These are phyloP conservation scores for Calonectria fujianensis DNA, from an alignment of 2,329 filamentous ascomycete genomes.

Conservation along the genomic window DNA sequence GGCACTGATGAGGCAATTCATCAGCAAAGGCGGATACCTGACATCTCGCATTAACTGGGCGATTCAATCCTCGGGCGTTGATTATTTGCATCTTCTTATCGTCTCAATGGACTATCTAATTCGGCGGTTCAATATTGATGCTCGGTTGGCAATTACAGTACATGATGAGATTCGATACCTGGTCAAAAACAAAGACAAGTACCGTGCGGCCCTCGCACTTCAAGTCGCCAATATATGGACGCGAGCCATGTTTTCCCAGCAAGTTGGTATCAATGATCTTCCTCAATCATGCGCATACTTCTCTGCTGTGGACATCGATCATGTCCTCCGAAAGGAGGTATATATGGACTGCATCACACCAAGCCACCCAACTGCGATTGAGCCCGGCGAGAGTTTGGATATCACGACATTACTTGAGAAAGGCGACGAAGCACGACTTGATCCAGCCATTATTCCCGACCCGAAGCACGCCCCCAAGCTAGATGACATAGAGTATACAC, in stretches of 20 bases:
- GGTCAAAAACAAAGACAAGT: slow-evolving; percentile 89
- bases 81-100: slow-evolving; percentile 96
- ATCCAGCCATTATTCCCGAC: slow-evolving; percentile 77
- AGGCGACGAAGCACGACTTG: slow-evolving; percentile 80
- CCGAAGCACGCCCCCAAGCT: slow-evolving; percentile 71
- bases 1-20: slow-evolving; percentile 90
- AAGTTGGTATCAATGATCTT: slow-evolving; percentile 95
- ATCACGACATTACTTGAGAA: slow-evolving; percentile 86
- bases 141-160: slow-evolving; percentile 92
- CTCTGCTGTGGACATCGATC: slow-evolving; percentile 94
- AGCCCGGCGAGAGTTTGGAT: slow-evolving; percentile 90
- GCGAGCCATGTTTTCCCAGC: slow-evolving; percentile 96
- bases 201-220: slow-evolving; percentile 91
- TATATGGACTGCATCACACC: slow-evolving; percentile 98
- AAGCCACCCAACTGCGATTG: slow-evolving; percentile 85
- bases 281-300: slow-evolving; percentile 97
- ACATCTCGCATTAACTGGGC: slow-evolving; percentile 99
- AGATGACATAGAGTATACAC: slow-evolving; percentile 79
- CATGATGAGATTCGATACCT: slow-evolving; percentile 98
- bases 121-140: slow-evolving; percentile 88
- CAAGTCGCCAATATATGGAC: slow-evolving; percentile 98
- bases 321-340: slow-evolving; percentile 97
- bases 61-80: slow-evolving; percentile 97
- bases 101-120: slow-evolving; percentile 96
- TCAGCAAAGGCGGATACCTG: slow-evolving; percentile 93